Evolutionary conservation across 352 stramenopile genomes (phyloP).

Genomic region (Blastocystis sp.): DNA sequence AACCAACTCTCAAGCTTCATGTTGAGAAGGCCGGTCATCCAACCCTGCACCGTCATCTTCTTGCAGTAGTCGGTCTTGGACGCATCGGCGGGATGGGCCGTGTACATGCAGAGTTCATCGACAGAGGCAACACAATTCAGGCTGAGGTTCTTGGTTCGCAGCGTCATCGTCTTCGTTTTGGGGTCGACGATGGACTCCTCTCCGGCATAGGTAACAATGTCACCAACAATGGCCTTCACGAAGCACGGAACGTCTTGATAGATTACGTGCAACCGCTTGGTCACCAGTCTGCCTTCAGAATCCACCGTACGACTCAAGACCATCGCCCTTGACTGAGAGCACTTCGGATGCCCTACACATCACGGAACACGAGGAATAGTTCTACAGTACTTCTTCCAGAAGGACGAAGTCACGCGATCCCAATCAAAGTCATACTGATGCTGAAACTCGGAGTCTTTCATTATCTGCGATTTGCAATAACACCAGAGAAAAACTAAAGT

Average conservation of each 20-base stretch:
- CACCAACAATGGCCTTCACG: slow-evolving; percentile 58
- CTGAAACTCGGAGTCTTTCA: slow-evolving; percentile 64
- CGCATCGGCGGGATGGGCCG: not conserved
- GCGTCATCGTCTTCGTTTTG: slow-evolving; percentile 56
- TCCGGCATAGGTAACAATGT: slow-evolving; percentile 60
- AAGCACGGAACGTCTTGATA: slow-evolving; percentile 65
- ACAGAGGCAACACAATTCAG: slow-evolving; percentile 52
- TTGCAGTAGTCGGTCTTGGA: slow-evolving; percentile 34
- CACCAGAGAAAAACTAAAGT: slow-evolving; percentile 67
- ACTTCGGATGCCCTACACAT: slow-evolving; percentile 63
- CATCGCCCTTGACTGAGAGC: slow-evolving; percentile 56
- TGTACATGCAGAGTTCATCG: slow-evolving; percentile 64
- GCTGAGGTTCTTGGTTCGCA: slow-evolving; percentile 55
- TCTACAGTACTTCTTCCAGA: slow-evolving; percentile 69
- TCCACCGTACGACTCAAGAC: slow-evolving; percentile 47
- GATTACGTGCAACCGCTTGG: slow-evolving; percentile 65
- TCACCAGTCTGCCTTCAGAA: slow-evolving; percentile 58
- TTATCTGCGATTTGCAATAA: slow-evolving; percentile 37
- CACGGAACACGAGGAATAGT: not conserved
- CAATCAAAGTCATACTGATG: slow-evolving; percentile 59
- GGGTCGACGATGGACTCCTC: slow-evolving; percentile 68
- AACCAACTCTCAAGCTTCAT: slow-evolving; percentile 60
- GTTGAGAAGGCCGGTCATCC: slow-evolving; percentile 51
- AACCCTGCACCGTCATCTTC: slow-evolving; percentile 58
- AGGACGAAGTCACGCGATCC: slow-evolving; percentile 59